Evolutionary conservation across 192 early-diverging fungal species (phyloP), one percentile per base, ranked within the genome.

Genomic region (Haplosporangium gracile): DNA sequence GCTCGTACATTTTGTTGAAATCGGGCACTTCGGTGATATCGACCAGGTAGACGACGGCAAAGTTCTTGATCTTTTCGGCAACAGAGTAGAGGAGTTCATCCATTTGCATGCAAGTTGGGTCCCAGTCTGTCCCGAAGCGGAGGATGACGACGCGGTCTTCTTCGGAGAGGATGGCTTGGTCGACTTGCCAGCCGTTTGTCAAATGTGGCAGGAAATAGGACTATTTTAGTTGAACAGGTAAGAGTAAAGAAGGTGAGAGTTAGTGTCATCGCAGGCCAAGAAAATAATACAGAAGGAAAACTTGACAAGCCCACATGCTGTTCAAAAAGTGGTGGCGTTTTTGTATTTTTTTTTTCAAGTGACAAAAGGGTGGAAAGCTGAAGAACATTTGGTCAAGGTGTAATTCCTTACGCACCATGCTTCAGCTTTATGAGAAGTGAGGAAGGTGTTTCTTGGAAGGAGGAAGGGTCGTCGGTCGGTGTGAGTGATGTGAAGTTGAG

Each of bases 111-210:
- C 99, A 99, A 4, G 93, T 93, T 22, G 95, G 88, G 80, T 99
- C 96, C 97, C 97, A 97, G 88, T 99, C 98, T 70, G 97, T 97
- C 9, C 99, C 99, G 87, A 99, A 99, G 3, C 99, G 92, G 65
- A 99, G 96, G 32, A 99, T 90, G 32, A 99, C 99, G 2, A 99
- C 97, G 29, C 98, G 94, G 69, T 99, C 97, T 78, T 99, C 98
- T 88, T 99, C 99, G 29, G 95, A 97, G 32, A 99, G 90, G 72
- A 99, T 99, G 26, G 98, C 97, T 89, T 98, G 97, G 88, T 99
- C 99, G 42, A 99, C 98, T 88, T 99, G 99, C 99, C 99, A 97
- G 32, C 95, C 93, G 69, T 93, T 93, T 5, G 92, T 92, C 42
- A 93, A 88, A 89, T 93, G 93, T 68, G 93, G 93, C 78, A 93